Conservation (phyloP, 2,329 filamentous ascomycete genomes). For the Monosporascus sp. region DNA sequence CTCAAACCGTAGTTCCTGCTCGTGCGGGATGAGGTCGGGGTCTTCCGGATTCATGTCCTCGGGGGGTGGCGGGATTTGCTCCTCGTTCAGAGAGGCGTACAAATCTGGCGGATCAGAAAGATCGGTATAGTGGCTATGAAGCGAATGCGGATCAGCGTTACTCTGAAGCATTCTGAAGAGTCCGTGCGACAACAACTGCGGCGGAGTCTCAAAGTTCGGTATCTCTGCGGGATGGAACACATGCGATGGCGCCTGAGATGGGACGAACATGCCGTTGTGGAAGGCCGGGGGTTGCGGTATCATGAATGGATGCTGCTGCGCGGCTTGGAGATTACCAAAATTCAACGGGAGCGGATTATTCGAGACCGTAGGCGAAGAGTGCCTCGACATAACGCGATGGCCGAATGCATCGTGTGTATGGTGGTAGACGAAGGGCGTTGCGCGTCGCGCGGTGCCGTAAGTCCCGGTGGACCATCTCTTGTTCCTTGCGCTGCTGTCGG, state of each 20-base stretch:
- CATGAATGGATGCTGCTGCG: constrained; percentile 51
- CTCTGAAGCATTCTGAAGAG: constrained; percentile 70
- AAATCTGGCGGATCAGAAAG: constrained; percentile 71
- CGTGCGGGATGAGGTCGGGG: constrained; percentile 68
- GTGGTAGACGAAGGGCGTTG: constrained; percentile 58
- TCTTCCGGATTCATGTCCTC: constrained; percentile 78
- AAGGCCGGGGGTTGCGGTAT: constrained; percentile 47
- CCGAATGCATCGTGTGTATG: constrained; percentile 55
- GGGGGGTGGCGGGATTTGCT: constrained; percentile 67
- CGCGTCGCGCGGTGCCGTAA: constrained; percentile 53
- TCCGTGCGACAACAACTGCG: constrained; percentile 63
- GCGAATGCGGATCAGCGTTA: constrained; percentile 63
- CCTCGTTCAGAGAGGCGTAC: constrained; percentile 68
- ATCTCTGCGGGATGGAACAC: constrained; percentile 45
- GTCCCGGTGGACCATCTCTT: constrained; percentile 78
- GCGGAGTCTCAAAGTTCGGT: constrained; percentile 51
- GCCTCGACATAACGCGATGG: constrained; percentile 48
- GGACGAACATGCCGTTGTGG: constrained; percentile 55
- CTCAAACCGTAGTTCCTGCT: constrained; percentile 73
- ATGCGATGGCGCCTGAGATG: constrained; percentile 44
- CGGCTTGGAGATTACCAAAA: constrained; percentile 49
- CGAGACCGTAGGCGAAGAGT: constrained; percentile 45
- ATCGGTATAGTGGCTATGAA: constrained; percentile 67
- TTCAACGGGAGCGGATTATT: constrained; percentile 46
- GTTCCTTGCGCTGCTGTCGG: constrained; percentile 57